phyloP scores from a whole-genome alignment of 257 asterid species.

The Ophiorrhiza pumila region DNA sequence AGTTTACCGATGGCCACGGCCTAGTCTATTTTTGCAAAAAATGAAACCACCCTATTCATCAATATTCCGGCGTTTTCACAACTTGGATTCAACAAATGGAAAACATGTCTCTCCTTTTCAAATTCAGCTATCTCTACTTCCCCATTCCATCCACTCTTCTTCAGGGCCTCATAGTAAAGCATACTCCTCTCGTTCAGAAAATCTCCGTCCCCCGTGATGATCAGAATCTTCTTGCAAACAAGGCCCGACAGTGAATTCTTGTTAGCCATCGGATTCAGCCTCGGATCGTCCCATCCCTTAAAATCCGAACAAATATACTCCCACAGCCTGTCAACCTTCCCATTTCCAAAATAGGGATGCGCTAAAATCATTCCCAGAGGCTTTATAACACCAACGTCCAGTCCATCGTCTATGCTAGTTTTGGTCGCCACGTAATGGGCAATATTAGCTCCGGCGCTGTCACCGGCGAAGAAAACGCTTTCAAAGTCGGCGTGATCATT shows the following conservation, averaged over 20 bases:
- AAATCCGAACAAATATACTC: constrained; percentile 18
- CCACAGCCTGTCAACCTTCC: constrained; percentile 41
- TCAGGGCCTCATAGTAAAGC: constrained; percentile 51
- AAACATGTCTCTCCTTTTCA: constrained; percentile 61
- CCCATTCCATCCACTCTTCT: constrained; percentile 69
- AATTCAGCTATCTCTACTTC: constrained; percentile 49
- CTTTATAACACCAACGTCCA: constrained; percentile 13
- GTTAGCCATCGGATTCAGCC: constrained; percentile 59
- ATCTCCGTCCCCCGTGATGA: constrained; percentile 56
- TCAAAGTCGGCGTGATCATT: constrained; percentile 41
- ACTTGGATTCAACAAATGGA: constrained; percentile 34
- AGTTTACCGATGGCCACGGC: neutral
- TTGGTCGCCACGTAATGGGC: constrained; percentile 50
- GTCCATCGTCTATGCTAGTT: constrained; percentile 9
- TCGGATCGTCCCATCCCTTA: constrained; percentile 49
- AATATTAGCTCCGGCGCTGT: constrained; percentile 82
- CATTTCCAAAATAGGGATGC: constrained; percentile 63
- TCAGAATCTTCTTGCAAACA: constrained; percentile 48
- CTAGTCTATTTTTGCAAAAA: too few species aligned
- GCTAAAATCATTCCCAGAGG: constrained; percentile 49
- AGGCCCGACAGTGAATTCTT: constrained; percentile 44
- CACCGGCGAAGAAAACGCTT: constrained; percentile 57
- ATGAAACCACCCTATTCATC: constrained; percentile 32
- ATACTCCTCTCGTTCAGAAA: constrained; percentile 40
- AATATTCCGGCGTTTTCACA: constrained; percentile 43